Evolutionary conservation across 202 grass and related monocot species (phyloP).

Genomic region (Dendrocalamus latiflorus): DNA sequence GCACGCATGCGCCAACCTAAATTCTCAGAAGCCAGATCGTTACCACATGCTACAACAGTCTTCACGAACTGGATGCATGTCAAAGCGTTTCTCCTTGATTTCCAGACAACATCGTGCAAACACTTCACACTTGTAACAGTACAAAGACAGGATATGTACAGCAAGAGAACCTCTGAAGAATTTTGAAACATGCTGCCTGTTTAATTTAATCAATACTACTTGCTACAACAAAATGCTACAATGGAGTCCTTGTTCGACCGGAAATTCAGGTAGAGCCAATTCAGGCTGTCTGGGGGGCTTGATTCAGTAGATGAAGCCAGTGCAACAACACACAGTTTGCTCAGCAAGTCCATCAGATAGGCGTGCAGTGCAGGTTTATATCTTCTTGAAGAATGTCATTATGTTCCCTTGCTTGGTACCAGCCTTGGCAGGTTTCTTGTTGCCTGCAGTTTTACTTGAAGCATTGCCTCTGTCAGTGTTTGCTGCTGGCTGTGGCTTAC

Average conservation of each 20-base stretch:
- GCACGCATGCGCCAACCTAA: not conserved
- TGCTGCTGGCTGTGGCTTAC: conserved; percentile 36
- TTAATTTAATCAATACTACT: not conserved
- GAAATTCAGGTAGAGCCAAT: not conserved
- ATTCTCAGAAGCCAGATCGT: not conserved
- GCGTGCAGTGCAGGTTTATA: not conserved
- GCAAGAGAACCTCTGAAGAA: not conserved
- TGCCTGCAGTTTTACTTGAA: conserved; percentile 47
- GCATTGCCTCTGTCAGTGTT: conserved; percentile 36
- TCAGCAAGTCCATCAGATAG: not conserved
- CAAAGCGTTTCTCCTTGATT: not conserved
- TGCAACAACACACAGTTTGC: not conserved
- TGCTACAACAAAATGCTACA: conserved; percentile 11
- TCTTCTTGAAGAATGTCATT: conserved; percentile 90
- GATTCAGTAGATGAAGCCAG: not conserved
- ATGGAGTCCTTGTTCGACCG: not conserved
- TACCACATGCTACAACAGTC: not conserved
- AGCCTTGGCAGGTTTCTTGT: conserved; percentile 66
- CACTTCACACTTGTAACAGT: not conserved
- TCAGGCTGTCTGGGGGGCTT: not conserved
- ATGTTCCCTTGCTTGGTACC: conserved; percentile 87
- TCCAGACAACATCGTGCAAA: not conserved
- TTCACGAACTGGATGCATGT: not conserved
- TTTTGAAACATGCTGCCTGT: not conserved
- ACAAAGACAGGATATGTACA: not conserved